Base-by-base conservation (phyloP, 495 filamentous ascomycete genomes). In the Clavariopsis aquatica region DNA sequence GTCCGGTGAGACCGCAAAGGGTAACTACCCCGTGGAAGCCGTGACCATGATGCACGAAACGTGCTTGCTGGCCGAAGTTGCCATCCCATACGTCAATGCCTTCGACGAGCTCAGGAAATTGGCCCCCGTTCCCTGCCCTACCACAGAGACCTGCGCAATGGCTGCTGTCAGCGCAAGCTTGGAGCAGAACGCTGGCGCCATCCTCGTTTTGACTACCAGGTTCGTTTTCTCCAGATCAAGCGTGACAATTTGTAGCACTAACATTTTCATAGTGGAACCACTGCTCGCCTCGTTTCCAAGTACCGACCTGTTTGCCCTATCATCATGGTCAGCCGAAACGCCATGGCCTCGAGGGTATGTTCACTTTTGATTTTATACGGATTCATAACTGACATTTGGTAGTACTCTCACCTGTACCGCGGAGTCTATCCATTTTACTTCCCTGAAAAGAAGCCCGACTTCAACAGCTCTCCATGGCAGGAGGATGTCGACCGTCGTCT, bases 301-400 rank as follows among this genome's bases (percentile, higher is more conserved):
- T 98, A 98, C 80, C 89, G 94, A 72, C 94, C 94, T 27, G 92
- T 96, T 55, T 97, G 94, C 86, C 94, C 94, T 54, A 96, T 98
- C 76, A 88, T 98, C 80, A 98, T 97, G 94, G 88, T 98, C 69
- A 95, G 92, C 60, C 87, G 95, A 62, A 96, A 89, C 76, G 74
- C 86, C 23, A 84, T 82, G 51, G 92, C 95, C 46, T 87, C 91
- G 34, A 81, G 94, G 53, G 83, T 86, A 78, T 76, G 81, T 78
- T 64, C 12, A 19, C 10, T 31, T 23, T 10, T 17, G 6, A 1
- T 2, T 22, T 9, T 26, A 36, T 15, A n/a, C 22, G 52, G 20
- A 17, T 43, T 34, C 20, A 43, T 36, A 47, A 47, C 49, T 29
- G 38, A 62, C 34, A 34, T 56, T n/a, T 17, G 13, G 26, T 68